Conservation (phyloP, 805 yeast genomes). For the Monosporozyma solicola region DNA sequence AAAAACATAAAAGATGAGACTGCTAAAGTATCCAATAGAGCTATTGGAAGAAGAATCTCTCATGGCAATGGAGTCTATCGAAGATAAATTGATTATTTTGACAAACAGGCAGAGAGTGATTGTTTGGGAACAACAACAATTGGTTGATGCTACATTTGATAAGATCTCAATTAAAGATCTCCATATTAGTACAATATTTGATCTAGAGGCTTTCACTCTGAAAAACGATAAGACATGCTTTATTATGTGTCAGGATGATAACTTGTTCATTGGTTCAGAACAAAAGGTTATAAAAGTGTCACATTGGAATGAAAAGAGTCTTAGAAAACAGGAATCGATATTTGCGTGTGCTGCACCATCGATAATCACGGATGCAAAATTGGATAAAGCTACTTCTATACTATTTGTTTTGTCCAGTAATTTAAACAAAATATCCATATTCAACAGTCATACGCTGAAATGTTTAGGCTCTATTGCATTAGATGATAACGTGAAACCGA, state of each 20-base stretch:
- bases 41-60: slow-evolving; percentile 12
- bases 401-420: slow-evolving; percentile 19
- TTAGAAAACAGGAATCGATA: slow-evolving; percentile 3
- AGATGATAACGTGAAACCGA: slow-evolving; percentile 13
- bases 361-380: slow-evolving; percentile 25
- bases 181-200: background rate
- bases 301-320: slow-evolving; percentile 12
- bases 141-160: slow-evolving; percentile 26
- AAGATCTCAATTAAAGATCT: slow-evolving; percentile 14
- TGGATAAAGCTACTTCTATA: slow-evolving; percentile 10
- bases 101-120: slow-evolving; percentile 21
- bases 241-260: slow-evolving; percentile 8
- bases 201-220: slow-evolving; percentile 2
- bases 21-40: slow-evolving; percentile 21
- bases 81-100: slow-evolving; percentile 11
- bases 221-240: slow-evolving; percentile 11
- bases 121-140: slow-evolving; percentile 19
- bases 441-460: slow-evolving; percentile 9
- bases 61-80: slow-evolving; percentile 18
- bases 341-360: slow-evolving; percentile 13
- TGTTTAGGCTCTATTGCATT: slow-evolving; percentile 13
- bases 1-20: slow-evolving; percentile 17
- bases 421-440: slow-evolving; percentile 15
- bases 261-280: slow-evolving; percentile 17
- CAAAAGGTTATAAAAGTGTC: slow-evolving; percentile 11